A percentile compares a stretch with the other conserved stretches of the same genome.
Conservation (phyloP, 768 basidiomycete genomes). For the Auricularia sp. region DNA sequence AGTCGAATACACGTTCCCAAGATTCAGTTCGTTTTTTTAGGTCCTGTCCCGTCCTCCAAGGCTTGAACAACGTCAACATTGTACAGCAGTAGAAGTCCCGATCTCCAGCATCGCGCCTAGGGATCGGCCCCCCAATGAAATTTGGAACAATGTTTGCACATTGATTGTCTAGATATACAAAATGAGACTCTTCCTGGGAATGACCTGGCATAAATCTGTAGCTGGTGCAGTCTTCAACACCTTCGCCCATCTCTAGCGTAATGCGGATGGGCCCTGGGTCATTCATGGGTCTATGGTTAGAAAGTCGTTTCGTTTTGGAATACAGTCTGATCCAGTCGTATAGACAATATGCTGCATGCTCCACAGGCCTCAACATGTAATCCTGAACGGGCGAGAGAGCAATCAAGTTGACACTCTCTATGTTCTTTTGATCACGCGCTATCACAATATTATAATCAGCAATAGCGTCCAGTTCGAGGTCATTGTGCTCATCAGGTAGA, state of each 20-base stretch:
- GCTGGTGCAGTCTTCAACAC: not conserved
- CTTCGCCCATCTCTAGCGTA: not conserved
- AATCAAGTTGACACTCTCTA: not conserved
- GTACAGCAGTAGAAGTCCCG: not conserved
- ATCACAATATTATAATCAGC: not conserved
- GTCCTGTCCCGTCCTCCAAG: not conserved
- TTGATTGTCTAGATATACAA: not conserved
- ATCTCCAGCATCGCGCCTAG: not conserved
- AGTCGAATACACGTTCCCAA: constrained; percentile 15
- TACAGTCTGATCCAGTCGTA: not conserved
- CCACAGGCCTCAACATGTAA: not conserved
- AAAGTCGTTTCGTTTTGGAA: not conserved
- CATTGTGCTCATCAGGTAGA: too few relatives aligned
- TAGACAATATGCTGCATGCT: not conserved
- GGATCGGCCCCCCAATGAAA: not conserved
- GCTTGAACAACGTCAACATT: not conserved
- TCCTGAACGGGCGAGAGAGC: not conserved
- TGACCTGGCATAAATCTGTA: not conserved
- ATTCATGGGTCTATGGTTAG: not conserved
- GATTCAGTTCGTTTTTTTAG: constrained; percentile 7
- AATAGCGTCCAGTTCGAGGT: too few relatives aligned
- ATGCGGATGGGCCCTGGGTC: not conserved
- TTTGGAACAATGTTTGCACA: not conserved
- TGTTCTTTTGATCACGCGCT: not conserved
- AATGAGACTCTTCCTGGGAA: not conserved